Evolutionary conservation across 441 rosid genomes (phyloP), one percentile per base, ranked within the genome.

Genomic region (Syzygium malaccense): DNA sequence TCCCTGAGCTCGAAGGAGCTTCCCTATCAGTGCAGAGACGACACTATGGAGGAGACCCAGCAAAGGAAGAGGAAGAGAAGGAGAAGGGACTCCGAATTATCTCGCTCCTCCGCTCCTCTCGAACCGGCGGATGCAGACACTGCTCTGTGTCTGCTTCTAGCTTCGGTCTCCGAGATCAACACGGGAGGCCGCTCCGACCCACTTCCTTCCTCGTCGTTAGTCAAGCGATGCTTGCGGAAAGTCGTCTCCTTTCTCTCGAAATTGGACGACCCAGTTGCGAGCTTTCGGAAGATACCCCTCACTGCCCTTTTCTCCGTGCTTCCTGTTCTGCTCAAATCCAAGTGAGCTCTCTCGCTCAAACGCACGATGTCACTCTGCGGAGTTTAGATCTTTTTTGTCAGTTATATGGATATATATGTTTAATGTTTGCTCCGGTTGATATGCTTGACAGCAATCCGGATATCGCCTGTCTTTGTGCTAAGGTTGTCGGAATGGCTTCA

Each of bases 401-500:
- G 37, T 33, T 66, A 41, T 26, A 80, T 45, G 49, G 18, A 41
- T 80, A 23, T 48, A 80, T 41, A 45, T 49, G 57, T 12, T 33
- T 32, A 2, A 85, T 2, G 87, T 53, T 55, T 85, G 48, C 25
- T 85, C 85, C 28, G 49, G 48, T 55, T 57, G 17, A 58, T 85
- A 14, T 55, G 87, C 20, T 32, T 13, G 62, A 79, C 91, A 93
- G 94, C 88, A 68, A 45, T 64, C 51, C 54, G 8, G 89, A 84
- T 64, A 92, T 93, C 87, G 93, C 90, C 60, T 68, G 91, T 48
- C 92, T 88, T 33, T 84, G 88, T 71, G 93, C 95, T 7, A 90
- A 92, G 92, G 86, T 93, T 90, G 89, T 93, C 6, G 97, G 96
- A 62, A 88, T 88, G 28, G 92, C 91, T 18, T 92, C 95, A 14